These are phyloP conservation scores for Phytophthora sojae DNA, from an alignment of 352 stramenopile genomes.

Conservation along the genomic window DNA sequence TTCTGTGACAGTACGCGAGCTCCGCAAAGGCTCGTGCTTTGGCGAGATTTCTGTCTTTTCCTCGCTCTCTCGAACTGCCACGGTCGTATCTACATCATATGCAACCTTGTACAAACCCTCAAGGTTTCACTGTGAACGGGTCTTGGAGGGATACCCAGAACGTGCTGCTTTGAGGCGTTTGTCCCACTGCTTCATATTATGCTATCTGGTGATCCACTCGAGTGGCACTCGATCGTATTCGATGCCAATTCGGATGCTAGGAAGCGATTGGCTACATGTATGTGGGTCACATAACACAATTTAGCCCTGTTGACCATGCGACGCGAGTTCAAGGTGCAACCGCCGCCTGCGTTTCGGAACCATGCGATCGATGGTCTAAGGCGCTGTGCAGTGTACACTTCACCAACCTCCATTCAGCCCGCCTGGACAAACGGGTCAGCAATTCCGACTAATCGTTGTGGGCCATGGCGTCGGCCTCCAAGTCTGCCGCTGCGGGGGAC, in stretches of 20 bases:
- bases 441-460: no score
- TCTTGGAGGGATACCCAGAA: slow-evolving; percentile 56
- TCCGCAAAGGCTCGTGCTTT: slow-evolving; percentile 68
- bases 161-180: slow-evolving; percentile 29
- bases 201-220: no score
- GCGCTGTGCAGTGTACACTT: neutral
- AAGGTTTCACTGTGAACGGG: slow-evolving; percentile 54
- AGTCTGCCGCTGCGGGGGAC: slow-evolving; percentile 14
- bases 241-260: no score
- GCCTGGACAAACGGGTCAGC: no score
- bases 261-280: neutral
- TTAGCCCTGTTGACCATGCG: slow-evolving; percentile 1
- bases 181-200: no score
- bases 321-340: neutral
- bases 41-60: slow-evolving; percentile 52
- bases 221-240: no score
- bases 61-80: slow-evolving; percentile 46
- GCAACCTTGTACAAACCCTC: slow-evolving; percentile 66
- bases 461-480: slow-evolving; percentile 25
- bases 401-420: neutral
- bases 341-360: neutral
- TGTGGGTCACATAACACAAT: neutral
- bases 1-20: slow-evolving; percentile 57
- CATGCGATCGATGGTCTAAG: neutral
- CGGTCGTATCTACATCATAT: slow-evolving; percentile 59